phyloP scores from a whole-genome alignment of 1,139 yeast genomes.

The Suhomyces coccinellae region DNA sequence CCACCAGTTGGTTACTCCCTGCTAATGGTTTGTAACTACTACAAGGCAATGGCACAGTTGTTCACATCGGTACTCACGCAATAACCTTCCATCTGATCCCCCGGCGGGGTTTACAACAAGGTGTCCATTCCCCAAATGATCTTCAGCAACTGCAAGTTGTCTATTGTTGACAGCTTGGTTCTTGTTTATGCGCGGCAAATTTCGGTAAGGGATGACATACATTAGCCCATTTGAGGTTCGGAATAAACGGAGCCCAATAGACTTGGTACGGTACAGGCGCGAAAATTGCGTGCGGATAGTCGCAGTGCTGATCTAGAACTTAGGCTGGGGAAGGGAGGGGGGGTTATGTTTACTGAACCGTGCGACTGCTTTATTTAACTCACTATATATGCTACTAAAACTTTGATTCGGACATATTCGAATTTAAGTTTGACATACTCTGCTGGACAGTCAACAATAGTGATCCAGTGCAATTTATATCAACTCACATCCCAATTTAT shows the following conservation, averaged over 20 bases:
- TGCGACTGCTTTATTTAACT: neutral
- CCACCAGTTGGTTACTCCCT: neutral
- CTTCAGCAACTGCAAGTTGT: too few species aligned
- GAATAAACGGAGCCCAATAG: constrained; percentile 1
- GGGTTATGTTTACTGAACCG: neutral
- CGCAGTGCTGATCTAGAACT: constrained; percentile 8
- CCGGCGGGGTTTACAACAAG: too few species aligned
- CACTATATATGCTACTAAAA: constrained; percentile 1
- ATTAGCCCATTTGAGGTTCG: neutral
- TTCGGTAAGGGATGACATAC: constrained; percentile 1
- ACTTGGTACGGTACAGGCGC: neutral
- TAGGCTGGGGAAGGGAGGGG: constrained; percentile 6
- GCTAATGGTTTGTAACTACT: constrained; percentile 1
- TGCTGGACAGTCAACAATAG: neutral
- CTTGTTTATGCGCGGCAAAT: too few species aligned
- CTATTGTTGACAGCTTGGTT: too few species aligned
- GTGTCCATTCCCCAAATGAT: too few species aligned
- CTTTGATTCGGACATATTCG: neutral
- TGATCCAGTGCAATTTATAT: neutral
- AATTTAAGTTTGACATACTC: neutral
- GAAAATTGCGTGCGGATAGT: neutral
- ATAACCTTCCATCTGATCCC: too few species aligned
- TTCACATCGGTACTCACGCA: too few species aligned
- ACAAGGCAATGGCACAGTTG: neutral
- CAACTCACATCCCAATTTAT: neutral